Percentiles rank a stretch among this genome's conserved stretches.
phyloP scores from a whole-genome alignment of 2,329 filamentous ascomycete species.

The Aotearoamyces nothofagi region DNA sequence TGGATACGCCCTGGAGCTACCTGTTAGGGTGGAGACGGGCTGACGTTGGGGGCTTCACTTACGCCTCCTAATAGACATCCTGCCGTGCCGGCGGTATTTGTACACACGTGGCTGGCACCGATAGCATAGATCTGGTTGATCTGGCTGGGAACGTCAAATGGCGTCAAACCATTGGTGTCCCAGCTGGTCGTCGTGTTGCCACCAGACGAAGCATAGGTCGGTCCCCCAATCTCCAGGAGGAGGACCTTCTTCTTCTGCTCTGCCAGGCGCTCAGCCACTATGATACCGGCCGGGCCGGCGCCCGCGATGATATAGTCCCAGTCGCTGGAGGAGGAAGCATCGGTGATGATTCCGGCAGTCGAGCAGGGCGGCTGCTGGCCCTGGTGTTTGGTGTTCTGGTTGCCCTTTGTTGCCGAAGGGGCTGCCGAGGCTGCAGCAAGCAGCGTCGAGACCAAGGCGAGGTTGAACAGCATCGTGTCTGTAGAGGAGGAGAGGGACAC shows the following conservation, averaged over 20 bases:
- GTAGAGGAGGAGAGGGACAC: no score
- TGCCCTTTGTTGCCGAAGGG: background rate
- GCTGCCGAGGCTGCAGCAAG: background rate
- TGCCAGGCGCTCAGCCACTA: slow-evolving; percentile 30
- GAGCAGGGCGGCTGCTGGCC: no score
- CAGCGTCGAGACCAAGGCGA: slow-evolving; percentile 1
- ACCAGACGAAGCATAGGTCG: slow-evolving; percentile 1
- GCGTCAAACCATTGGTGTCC: slow-evolving; percentile 29
- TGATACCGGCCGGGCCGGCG: slow-evolving; percentile 42
- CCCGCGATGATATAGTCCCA: slow-evolving; percentile 50
- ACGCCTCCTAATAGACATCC: slow-evolving; percentile 49
- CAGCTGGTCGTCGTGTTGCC: slow-evolving; percentile 1
- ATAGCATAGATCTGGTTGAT: no score
- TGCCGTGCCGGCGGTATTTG: slow-evolving; percentile 47
- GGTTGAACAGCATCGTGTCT: no score
- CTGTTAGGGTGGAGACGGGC: no score
- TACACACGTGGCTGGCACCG: background rate
- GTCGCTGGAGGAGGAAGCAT: slow-evolving; percentile 11
- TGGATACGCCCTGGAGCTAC: no score
- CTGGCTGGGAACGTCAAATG: slow-evolving; percentile 55
- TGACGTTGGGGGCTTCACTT: no score
- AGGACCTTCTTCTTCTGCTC: slow-evolving; percentile 31
- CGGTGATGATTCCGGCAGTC: background rate
- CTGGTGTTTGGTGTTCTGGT: no score
- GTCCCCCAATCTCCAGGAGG: slow-evolving; percentile 17